Conservation (phyloP, 75 land plant genomes). For the Selaginella tamariscina region DNA sequence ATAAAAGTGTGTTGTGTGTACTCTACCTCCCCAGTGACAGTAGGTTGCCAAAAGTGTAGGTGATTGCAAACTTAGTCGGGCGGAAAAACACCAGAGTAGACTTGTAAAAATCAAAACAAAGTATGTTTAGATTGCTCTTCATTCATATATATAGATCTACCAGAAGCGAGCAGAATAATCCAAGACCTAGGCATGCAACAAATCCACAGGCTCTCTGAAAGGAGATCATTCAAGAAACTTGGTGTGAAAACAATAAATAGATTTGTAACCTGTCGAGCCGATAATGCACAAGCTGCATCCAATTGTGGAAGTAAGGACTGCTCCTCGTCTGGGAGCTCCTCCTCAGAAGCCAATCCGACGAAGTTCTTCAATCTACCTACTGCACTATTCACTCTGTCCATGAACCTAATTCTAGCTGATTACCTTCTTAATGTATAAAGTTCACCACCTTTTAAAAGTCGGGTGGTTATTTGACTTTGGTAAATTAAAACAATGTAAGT, state of each 20-base stretch:
- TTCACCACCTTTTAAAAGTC: no score
- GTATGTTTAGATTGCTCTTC: neutral
- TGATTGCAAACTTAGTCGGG: slow-evolving; percentile 2
- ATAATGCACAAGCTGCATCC: no score
- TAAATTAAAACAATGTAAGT: no score
- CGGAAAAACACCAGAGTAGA: slow-evolving; percentile 17
- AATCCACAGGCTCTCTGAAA: neutral
- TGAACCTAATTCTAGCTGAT: no score
- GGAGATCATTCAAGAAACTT: neutral
- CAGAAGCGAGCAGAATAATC: neutral
- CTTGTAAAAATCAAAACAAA: neutral
- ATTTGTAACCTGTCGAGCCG: no score
- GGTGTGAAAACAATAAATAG: neutral
- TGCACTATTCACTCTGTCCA: neutral
- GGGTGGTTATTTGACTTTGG: no score
- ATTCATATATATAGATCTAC: neutral
- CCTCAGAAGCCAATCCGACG: neutral
- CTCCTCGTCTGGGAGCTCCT: neutral
- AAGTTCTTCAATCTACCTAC: neutral
- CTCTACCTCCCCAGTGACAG: slow-evolving; percentile 2
- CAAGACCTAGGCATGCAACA: neutral
- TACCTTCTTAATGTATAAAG: no score
- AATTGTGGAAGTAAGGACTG: neutral
- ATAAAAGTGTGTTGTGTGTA: neutral
- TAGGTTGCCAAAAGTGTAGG: slow-evolving; percentile 11